Base-by-base conservation (phyloP, 78 protist genomes). In the Dictyostelium capitatum region DNA sequence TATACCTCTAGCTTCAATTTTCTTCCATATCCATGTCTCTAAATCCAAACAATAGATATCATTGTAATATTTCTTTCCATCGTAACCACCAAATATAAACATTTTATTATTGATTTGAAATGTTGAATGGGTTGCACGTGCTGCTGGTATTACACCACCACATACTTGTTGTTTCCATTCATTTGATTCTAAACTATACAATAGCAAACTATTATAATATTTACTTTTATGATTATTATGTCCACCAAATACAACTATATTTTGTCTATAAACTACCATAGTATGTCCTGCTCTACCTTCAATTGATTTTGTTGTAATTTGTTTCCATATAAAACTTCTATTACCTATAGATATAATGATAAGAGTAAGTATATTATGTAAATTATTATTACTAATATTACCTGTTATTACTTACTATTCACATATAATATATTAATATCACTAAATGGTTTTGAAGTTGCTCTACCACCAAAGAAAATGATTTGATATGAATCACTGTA, bases 271-370 rank as follows among this genome's bases (percentile, higher is more conserved):
- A 7, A 73, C 82, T 5, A 87, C 56, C 7, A 83, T 62, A 6
- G 92, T 87, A 50, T 87, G 92, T 12, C 92, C 92, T 28, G 92
- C 92, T 74, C 92, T 54, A 62, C 92, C 92, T 12, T 77, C 92
- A 15, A 37, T 32, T 37, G 92, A 77, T 48, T 77, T 87, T 14
- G 32, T 75, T 43, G 48, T 78, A 20, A 78, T 15, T 53, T 78
- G 64, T 53, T 78, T 78, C 83, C 83, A 78, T 14, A 54, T 53
- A 78, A 78, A 78, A 17, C 59, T 78, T 78, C 69, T 46, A 72
- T 72, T 72, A 72, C 53, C 79, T 72, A 20, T 43, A 17, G n/a
- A 7, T 30, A 12, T 30, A n/a, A n/a, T n/a, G n/a, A n/a, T n/a
- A n/a, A n/a, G n/a, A n/a, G n/a, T n/a, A n/a, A n/a, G n/a, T n/a